A percentile compares a stretch with the other conserved stretches of the same genome.
phyloP scores from a whole-genome alignment of 768 basidiomycete genomes.

The Suillus clintonianus region DNA sequence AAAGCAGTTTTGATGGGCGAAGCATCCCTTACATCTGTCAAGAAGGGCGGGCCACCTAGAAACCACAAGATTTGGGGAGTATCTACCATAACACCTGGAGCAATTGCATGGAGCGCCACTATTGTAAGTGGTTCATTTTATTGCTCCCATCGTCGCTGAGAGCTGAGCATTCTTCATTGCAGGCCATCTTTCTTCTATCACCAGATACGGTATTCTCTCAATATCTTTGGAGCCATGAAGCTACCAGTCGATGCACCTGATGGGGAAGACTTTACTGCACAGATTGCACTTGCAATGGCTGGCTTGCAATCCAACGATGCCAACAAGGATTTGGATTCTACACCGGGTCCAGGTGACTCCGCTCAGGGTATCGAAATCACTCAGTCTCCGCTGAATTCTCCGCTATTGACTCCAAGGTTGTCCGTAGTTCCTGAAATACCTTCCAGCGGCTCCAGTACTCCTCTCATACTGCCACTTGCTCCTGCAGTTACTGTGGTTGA shows the following conservation, averaged over 20 bases:
- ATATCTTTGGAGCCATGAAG: neutral
- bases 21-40: neutral
- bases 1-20: conserved; percentile 2
- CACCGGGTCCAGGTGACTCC: too few species aligned
- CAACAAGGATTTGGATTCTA: too few species aligned
- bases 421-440: too few species aligned
- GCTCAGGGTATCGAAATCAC: too few species aligned
- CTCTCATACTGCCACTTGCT: too few species aligned
- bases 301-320: neutral
- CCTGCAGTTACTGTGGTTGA: too few species aligned
- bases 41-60: neutral
- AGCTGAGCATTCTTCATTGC: neutral
- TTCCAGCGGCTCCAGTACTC: too few species aligned
- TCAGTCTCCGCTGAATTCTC: too few species aligned
- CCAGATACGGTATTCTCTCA: neutral
- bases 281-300: conserved; percentile 1
- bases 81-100: neutral
- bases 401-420: too few species aligned
- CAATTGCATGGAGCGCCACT: neutral
- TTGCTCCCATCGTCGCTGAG: too few species aligned
- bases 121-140: neutral
- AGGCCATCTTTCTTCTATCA: conserved; percentile 1
- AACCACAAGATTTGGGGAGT: neutral
- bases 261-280: conserved; percentile 1
- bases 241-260: neutral